phyloP scores from a whole-genome alignment of 768 basidiomycete species.

The Pisolithus orientalis region DNA sequence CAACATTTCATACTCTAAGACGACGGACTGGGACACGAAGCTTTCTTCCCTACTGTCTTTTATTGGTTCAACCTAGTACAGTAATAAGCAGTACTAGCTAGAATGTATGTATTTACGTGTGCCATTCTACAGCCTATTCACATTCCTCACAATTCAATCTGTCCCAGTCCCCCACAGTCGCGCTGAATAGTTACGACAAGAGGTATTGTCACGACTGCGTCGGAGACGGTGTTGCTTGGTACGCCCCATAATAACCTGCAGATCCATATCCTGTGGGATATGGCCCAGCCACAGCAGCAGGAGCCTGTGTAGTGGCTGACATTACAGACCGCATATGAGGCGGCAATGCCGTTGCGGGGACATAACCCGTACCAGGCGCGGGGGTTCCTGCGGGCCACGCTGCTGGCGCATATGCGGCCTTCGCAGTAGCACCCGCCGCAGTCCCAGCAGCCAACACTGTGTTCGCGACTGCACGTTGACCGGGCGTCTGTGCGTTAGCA shows the following conservation, averaged over 20 bases:
- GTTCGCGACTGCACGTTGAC: conserved; percentile 50
- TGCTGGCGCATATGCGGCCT: conserved; percentile 24
- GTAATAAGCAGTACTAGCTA: no score
- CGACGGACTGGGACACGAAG: no score
- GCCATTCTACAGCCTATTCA: no score
- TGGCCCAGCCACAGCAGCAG: conserved; percentile 4
- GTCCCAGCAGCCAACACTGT: conserved; percentile 35
- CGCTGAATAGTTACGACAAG: no score
- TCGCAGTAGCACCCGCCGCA: conserved; percentile 9
- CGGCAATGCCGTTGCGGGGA: conserved; percentile 32
- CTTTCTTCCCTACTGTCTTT: no score
- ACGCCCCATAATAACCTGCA: conserved; percentile 29
- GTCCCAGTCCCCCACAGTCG: no score
- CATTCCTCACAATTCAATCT: no score
- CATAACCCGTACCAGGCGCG: conserved; percentile 20
- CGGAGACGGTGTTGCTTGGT: conserved; percentile 26
- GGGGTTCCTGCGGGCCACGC: conserved; percentile 19
- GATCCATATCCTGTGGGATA: conserved; percentile 8
- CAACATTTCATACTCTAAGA: no score
- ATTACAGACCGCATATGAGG: conserved; percentile 32
- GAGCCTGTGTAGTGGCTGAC: conserved; percentile 14
- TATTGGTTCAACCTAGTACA: no score
- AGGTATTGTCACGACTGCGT: conserved; percentile 19
- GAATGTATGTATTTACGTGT: no score
- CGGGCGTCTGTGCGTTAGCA: conserved; percentile 21